These are phyloP conservation scores for Pleomassaria siparia DNA, from an alignment of 2,329 filamentous ascomycete species.

Conservation along the genomic window DNA sequence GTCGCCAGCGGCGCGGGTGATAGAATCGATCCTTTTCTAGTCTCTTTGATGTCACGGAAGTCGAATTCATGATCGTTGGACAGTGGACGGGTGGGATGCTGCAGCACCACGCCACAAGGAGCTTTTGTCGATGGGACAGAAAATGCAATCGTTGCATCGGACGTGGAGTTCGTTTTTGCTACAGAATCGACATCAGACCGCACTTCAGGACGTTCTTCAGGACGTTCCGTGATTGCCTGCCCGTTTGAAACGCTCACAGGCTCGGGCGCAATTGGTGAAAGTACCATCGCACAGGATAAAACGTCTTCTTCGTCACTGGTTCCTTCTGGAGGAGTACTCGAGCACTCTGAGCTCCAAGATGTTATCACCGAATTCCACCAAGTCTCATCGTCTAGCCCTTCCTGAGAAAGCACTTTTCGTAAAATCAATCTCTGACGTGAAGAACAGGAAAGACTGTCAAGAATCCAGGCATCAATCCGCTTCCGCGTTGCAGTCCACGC, in stretches of 20 bases:
- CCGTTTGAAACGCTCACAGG: not conserved
- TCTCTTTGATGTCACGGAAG: not conserved
- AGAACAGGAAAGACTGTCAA: not conserved
- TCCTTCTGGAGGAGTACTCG: not conserved
- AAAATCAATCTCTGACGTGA: not conserved
- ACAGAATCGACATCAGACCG: not conserved
- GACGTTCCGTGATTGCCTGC: not conserved
- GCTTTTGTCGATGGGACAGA: not conserved
- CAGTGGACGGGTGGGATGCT: not conserved
- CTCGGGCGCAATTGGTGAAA: not conserved
- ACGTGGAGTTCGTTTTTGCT: not conserved
- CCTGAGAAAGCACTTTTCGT: not conserved
- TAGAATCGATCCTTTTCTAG: too few species aligned
- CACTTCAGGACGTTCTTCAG: too few species aligned
- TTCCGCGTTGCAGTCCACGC: not conserved
- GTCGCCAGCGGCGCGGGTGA: too few species aligned
- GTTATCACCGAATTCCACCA: not conserved
- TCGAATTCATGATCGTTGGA: not conserved
- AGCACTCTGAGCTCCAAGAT: constrained; percentile 2
- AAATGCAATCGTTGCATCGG: not conserved
- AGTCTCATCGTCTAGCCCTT: not conserved
- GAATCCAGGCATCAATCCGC: constrained; percentile 1
- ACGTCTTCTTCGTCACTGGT: not conserved
- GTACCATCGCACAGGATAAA: not conserved
- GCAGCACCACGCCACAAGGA: not conserved